These are phyloP conservation scores for Alternaria arborescens DNA, from an alignment of 2,329 filamentous ascomycete genomes.

Conservation along the genomic window DNA sequence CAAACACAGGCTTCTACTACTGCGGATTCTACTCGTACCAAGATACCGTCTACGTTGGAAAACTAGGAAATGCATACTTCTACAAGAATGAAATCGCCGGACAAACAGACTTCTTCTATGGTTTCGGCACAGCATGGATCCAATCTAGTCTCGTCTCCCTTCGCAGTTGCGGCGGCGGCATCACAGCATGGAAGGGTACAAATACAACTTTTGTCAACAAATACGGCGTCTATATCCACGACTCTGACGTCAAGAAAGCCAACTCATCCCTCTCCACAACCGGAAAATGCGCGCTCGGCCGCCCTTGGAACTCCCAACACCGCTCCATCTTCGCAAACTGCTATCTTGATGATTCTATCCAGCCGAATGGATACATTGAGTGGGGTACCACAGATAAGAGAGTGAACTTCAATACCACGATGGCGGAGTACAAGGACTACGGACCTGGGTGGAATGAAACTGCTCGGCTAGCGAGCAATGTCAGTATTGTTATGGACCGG, in stretches of 20 bases:
- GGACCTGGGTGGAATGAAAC: slow-evolving; percentile 65
- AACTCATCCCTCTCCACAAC: slow-evolving; percentile 56
- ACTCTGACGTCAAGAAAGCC: slow-evolving; percentile 62
- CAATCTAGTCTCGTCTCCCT: slow-evolving; percentile 63
- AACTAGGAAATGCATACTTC: slow-evolving; percentile 72
- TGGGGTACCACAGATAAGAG: slow-evolving; percentile 58
- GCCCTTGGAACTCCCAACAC: slow-evolving; percentile 69
- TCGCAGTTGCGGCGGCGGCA: slow-evolving; percentile 70
- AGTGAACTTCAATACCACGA: slow-evolving; percentile 56
- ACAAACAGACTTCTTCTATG: slow-evolving; percentile 74
- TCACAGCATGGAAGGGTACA: slow-evolving; percentile 74
- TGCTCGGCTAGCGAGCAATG: slow-evolving; percentile 52
- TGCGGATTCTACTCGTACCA: slow-evolving; percentile 73
- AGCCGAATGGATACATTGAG: slow-evolving; percentile 63
- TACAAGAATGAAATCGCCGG: slow-evolving; percentile 68
- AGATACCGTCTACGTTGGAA: slow-evolving; percentile 74
- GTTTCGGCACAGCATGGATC: slow-evolving; percentile 71
- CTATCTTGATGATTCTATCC: slow-evolving; percentile 64
- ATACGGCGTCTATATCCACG: slow-evolving; percentile 71
- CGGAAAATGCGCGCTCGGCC: slow-evolving; percentile 65
- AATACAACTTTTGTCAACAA: slow-evolving; percentile 73
- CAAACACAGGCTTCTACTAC: slow-evolving; percentile 73
- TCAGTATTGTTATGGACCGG: slow-evolving; percentile 59
- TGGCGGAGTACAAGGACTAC: slow-evolving; percentile 64
- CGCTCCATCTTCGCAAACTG: slow-evolving; percentile 65